Base-by-base conservation (phyloP, 192 early-diverging fungal genomes). In the Backusella morwellensis region DNA sequence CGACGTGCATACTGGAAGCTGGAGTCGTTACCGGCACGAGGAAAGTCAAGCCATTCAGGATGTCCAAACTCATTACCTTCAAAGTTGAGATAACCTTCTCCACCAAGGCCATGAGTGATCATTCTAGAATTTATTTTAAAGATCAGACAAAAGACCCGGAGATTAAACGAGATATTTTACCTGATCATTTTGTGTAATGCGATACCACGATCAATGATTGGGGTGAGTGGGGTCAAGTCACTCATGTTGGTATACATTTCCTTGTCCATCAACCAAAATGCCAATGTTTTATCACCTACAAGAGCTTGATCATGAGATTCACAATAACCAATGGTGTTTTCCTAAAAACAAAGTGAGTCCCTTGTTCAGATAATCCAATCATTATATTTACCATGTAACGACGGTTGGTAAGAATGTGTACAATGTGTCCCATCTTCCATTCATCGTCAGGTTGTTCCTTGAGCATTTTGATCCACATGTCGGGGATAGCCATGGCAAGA, bases 241-340 rank as follows among this genome's bases (percentile, higher is more conserved):
- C 92, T 94, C 97, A 99, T 99, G 84, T 95, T 85, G 29, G 90
- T 92, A 83, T 99, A 99, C 97, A 99, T 99, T 85, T 99, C 97
- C 85, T 94, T 94, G 85, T 99, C 97, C 97, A 99, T 99, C 72
- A 99, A 84, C 97, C 97, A 99, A 86, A 99, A 99, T 15, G 97
- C 97, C 68, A 99, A 81, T 35, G 96, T 97, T 84, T 99, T 99
- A 86, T 99, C 97, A 50, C 97, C 97, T 8, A 99, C 97, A 44
- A 99, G 85, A 56, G 97, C 97, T 85, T 99, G 97, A 83, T 99
- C 97, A 83, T 99, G 97, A 42, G 92, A 94, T 85, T 99, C 97
- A 79, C 91, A 91, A 83, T 99, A 99, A 1, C 94, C 93, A 85
- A 99, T 97, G 0, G 93, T 93, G 23, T 91, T 92, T 89, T 99